phyloP scores from a whole-genome alignment of 2,329 filamentous ascomycete species.

The Ophiostoma piceae region DNA sequence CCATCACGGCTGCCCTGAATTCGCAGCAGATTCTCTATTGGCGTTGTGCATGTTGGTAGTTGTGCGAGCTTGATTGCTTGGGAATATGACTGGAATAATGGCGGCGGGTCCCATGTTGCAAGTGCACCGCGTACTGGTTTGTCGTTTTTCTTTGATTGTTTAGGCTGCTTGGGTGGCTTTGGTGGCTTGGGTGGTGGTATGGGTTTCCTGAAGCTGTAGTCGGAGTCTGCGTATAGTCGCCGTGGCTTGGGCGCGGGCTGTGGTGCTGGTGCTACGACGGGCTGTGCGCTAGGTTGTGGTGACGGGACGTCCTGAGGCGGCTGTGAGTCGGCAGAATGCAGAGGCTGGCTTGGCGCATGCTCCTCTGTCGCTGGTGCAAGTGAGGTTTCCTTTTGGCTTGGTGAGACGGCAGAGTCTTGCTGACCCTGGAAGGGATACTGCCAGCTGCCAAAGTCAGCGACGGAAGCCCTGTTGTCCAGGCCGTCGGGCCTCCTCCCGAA shows the following conservation, averaged over 20 bases:
- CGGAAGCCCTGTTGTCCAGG: background rate
- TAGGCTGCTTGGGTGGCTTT: background rate
- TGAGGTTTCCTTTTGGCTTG: background rate
- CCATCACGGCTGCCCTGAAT: constrained; percentile 51
- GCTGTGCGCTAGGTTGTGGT: background rate
- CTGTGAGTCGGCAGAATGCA: background rate
- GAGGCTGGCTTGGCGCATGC: background rate
- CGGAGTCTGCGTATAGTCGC: background rate
- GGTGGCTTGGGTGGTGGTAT: background rate
- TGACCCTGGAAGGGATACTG: background rate
- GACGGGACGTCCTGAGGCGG: background rate
- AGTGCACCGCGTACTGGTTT: constrained; percentile 33
- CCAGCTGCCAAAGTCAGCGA: background rate
- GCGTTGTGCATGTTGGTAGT: constrained; percentile 60
- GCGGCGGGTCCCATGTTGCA: constrained; percentile 60
- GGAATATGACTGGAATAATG: constrained; percentile 80
- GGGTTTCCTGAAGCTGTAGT: background rate
- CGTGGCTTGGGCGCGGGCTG: background rate
- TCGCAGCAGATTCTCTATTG: constrained; percentile 64
- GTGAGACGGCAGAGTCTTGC: background rate
- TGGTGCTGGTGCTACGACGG: background rate
- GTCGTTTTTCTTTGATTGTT: constrained; percentile 22
- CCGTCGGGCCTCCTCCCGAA: background rate
- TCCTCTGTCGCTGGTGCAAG: background rate
- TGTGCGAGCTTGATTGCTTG: constrained; percentile 73